Base-by-base conservation (phyloP, 768 basidiomycete species). In the Nidularia sp. region DNA sequence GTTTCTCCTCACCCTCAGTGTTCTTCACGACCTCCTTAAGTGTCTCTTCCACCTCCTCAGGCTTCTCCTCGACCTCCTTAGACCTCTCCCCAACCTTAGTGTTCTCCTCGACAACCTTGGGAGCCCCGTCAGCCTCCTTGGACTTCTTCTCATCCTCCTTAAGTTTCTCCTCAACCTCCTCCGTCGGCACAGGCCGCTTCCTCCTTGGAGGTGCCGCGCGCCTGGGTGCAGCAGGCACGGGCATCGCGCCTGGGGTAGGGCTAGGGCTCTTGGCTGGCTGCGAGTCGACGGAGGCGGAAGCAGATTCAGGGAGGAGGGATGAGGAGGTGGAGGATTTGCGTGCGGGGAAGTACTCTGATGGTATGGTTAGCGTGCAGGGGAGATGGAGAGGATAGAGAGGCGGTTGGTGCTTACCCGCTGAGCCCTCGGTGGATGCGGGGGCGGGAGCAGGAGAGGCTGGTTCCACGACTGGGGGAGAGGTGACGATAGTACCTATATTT, bases 191-290 rank as follows among this genome's bases (percentile, higher is more conserved):
- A 4, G 25, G 25, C 25, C 25, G 25, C 60, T 88, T 87, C 68
- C 77, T 84, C 41, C 90, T 75, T 6, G 91, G 90, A 46, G 88
- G 89, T 2, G 77, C 90, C 25, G 88, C 78, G 4, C 90, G 80
- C 43, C 86, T 82, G 42, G 90, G 90, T 13, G 74, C 84, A 10
- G 80, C 78, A 10, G 90, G 88, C 3, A 89, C 74, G 18, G 90
- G 88, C 84, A 93, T 91, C 0, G 81, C 73, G 4, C 71, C 55
- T 13, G 81, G 80, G 22, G 66, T 69, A 34, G 74, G 76, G 8
- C 72, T 59, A 34, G 67, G 66, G 0, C 70, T 52, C 25, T 29
- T 29, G 25, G 25, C 25, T 29, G 25, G 25, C 13, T 65, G 63
- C 3, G 62, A 60, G 2, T 71, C 70, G 10, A 57, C 25, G 10